These are phyloP conservation scores for Trichoderma pleuroti DNA, from an alignment of 2,329 filamentous ascomycete species.

Conservation along the genomic window DNA sequence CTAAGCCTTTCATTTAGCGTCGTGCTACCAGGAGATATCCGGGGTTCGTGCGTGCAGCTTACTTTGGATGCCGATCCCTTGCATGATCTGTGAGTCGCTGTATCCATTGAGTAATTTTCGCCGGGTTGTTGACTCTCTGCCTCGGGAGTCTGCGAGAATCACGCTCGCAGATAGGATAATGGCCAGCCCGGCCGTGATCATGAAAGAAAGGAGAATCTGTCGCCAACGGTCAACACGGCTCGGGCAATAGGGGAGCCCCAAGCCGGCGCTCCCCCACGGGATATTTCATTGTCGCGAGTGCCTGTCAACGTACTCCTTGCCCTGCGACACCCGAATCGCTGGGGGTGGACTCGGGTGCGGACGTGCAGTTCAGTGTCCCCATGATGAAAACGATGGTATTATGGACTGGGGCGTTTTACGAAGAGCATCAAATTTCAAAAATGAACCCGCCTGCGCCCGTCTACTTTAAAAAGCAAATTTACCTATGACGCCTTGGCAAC, in stretches of 20 bases:
- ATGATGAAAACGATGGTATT: neutral
- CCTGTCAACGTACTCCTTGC: constrained; percentile 44
- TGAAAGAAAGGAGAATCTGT: constrained; percentile 62
- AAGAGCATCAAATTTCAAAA: constrained; percentile 4
- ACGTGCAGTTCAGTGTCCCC: constrained; percentile 32
- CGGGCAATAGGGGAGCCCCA: neutral
- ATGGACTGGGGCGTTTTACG: neutral
- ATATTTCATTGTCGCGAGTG: neutral
- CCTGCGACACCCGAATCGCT: constrained; percentile 58
- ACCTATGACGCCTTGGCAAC: neutral
- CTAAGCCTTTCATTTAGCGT: constrained; percentile 5
- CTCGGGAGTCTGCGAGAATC: constrained; percentile 51
- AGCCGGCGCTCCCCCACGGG: neutral
- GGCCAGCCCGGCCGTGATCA: constrained; percentile 58
- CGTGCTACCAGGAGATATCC: constrained; percentile 8
- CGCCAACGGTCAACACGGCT: neutral
- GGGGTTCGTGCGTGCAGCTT: constrained; percentile 16
- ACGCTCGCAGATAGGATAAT: constrained; percentile 54
- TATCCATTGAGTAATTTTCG: constrained; percentile 64
- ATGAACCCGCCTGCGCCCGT: neutral
- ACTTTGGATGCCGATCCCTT: constrained; percentile 64
- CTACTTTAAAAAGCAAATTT: constrained; percentile 14
- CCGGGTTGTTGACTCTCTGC: constrained; percentile 49
- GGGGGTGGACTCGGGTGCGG: constrained; percentile 40
- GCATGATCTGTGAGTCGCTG: constrained; percentile 66